phyloP scores from a whole-genome alignment of 2,329 filamentous ascomycete species.

The Davidsoniella neocaledoniae region DNA sequence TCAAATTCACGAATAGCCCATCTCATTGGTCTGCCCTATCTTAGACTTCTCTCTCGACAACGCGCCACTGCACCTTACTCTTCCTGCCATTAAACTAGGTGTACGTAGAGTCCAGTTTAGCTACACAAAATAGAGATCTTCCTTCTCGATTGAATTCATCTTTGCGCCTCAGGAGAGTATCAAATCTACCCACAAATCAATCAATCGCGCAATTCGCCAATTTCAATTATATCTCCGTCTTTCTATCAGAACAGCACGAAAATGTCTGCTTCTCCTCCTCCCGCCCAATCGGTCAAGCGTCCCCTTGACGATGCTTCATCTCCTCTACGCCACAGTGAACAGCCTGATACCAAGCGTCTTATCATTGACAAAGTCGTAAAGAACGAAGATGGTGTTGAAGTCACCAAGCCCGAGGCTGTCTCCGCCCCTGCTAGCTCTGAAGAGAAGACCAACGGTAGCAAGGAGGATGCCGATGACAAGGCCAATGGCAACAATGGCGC shows the following conservation, averaged over 20 bases:
- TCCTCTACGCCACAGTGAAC: conserved; percentile 75
- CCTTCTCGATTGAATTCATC: conserved; percentile 5
- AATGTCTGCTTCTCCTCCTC: conserved; percentile 57
- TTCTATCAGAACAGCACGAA: conserved; percentile 21
- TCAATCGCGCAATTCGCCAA: not conserved
- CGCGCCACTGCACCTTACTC: conserved; percentile 12
- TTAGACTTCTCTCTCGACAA: conserved; percentile 5
- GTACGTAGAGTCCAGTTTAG: conserved; percentile 11
- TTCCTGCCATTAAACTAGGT: conserved; percentile 6
- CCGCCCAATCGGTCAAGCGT: conserved; percentile 66
- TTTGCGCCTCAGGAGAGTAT: conserved; percentile 1
- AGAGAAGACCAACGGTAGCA: conserved; percentile 33
- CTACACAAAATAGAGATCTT: conserved; percentile 1
- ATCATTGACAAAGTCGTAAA: conserved; percentile 84
- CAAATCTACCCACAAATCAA: not conserved
- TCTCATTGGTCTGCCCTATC: not conserved
- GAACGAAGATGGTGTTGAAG: conserved; percentile 40
- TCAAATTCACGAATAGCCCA: conserved; percentile 9
- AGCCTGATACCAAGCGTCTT: conserved; percentile 92
- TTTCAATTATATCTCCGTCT: not conserved
- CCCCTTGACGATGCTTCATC: conserved; percentile 97
- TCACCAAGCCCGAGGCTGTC: conserved; percentile 23
- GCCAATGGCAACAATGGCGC: conserved; percentile 36
- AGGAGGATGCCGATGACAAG: conserved; percentile 25
- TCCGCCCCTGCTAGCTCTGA: conserved; percentile 23